Percentiles rank a stretch among this genome's conserved stretches.
phyloP scores from a whole-genome alignment of 192 early-diverging fungal species.

The Coemansia sp. region DNA sequence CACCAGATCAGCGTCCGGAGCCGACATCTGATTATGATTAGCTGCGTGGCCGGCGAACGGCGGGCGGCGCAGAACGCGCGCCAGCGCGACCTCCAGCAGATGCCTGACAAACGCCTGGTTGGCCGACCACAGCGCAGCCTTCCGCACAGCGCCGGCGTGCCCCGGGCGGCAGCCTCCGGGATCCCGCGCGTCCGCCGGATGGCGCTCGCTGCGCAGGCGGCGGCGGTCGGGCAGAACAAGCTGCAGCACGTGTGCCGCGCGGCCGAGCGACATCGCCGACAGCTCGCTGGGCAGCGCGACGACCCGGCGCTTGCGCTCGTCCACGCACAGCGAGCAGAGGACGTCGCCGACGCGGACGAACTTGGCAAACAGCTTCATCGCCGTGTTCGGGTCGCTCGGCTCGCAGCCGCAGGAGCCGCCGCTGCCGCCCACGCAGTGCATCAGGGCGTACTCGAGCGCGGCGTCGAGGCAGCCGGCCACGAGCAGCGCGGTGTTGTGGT shows the following conservation, averaged over 20 bases:
- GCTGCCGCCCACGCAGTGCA: conserved; percentile 2
- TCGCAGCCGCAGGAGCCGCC: not conserved
- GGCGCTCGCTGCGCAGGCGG: conserved; percentile 5
- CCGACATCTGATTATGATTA: no score
- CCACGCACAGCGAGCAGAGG: conserved; percentile 29
- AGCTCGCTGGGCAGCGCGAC: conserved; percentile 18
- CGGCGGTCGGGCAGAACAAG: conserved; percentile 22
- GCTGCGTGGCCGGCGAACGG: no score
- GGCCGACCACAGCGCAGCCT: conserved; percentile 18
- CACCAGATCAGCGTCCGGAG: not conserved
- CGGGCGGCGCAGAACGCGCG: conserved; percentile 12
- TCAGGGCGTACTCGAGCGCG: conserved; percentile 39
- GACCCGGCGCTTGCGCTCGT: conserved; percentile 27
- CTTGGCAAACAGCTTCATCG: conserved; percentile 32
- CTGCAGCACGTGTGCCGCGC: conserved; percentile 7
- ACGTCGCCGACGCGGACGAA: conserved; percentile 27
- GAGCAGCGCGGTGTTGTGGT: conserved; percentile 56
- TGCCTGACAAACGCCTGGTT: conserved; percentile 29
- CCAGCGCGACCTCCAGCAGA: conserved; percentile 28
- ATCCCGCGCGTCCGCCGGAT: conserved; percentile 12
- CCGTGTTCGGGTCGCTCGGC: conserved; percentile 13
- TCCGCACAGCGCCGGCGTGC: conserved; percentile 1
- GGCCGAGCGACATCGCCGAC: conserved; percentile 21
- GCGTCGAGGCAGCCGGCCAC: conserved; percentile 64
- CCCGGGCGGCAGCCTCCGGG: not conserved